Evolutionary conservation across 495 filamentous ascomycete species (phyloP), one percentile per base, ranked within the genome.

Genomic region (Paragyromitra xinjiangensis): DNA sequence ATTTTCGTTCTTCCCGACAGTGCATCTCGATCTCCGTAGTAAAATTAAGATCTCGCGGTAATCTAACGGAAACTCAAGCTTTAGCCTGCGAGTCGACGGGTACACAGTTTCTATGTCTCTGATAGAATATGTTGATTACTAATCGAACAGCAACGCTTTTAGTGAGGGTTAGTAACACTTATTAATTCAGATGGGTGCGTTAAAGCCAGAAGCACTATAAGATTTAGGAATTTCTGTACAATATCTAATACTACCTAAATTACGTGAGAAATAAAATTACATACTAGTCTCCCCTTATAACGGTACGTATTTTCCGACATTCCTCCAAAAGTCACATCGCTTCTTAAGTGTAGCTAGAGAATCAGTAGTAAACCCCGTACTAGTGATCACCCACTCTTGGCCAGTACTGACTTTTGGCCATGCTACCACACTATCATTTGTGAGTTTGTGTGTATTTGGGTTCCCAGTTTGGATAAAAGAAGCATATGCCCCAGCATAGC

Each of bases 381-480:
- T 75, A 14, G 80, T 71, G 78, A 90, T 84, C 3, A 89, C 85
- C 81, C 88, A 90, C 78, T 90, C 85, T 59, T 85, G 68, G 0
- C 84, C 84, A 0, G 82, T 85, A 5, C 58, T 56, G 22, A 86
- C 71, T 39, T 81, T 79, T 11, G 89, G 88, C 26, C 90, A 87
- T 16, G 85, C 85, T 0, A 82, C 80, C 48, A 84, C 78, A 59
- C 83, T 83, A 6, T 64, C 69, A 64, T 85, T 82, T 2, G 88
- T 91, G 64, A 90, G 79, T 75, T 90, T 90, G 72, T 88, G 84
- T 14, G 85, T 83, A 75, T 90, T 90, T 4, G 89, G 88, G 78
- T 90, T 85, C 2, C 88, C 89, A 0, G 87, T 90, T 69, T 86
- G 83, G 69, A 90, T 87, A 82, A 90, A 90, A 56, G 85, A 87